Conservation (phyloP, 352 stramenopile species). For the Phytopythium vexans region DNA sequence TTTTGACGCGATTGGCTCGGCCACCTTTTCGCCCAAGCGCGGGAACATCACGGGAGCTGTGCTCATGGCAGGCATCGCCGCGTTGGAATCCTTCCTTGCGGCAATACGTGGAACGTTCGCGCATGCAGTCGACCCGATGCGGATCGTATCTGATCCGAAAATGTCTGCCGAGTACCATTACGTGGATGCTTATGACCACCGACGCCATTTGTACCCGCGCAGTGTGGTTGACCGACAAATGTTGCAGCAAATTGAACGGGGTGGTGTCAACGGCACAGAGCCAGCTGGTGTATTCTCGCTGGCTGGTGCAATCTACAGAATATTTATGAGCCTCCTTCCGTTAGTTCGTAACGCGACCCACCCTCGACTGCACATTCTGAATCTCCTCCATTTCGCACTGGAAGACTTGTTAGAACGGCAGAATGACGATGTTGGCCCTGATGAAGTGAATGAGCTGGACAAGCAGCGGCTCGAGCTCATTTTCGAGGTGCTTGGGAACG, state of each 20-base stretch:
- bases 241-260: background rate
- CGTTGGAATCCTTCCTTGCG: conserved; percentile 54
- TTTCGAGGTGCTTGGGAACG: conserved; percentile 28
- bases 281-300: conserved; percentile 27
- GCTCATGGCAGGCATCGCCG: conserved; percentile 58
- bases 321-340: conserved; percentile 50
- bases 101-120: conserved; percentile 29
- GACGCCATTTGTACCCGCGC: conserved; percentile 32
- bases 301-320: conserved; percentile 29
- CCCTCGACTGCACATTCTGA: conserved; percentile 56
- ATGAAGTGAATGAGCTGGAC: conserved; percentile 19
- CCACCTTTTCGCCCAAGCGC: conserved; percentile 46
- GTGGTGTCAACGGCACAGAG: background rate
- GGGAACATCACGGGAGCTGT: conserved; percentile 42
- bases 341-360: conserved; percentile 40
- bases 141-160: conserved; percentile 27
- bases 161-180: conserved; percentile 10
- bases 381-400: conserved; percentile 38
- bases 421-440: background rate
- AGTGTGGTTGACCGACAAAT: conserved; percentile 10
- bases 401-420: conserved; percentile 26
- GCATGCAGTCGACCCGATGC: conserved; percentile 42
- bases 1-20: conserved; percentile 51
- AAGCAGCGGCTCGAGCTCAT: conserved; percentile 40
- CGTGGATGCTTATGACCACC: conserved; percentile 22